Conservation (phyloP, 1,284 basidiomycete species). For the Pisolithus thermaeus region DNA sequence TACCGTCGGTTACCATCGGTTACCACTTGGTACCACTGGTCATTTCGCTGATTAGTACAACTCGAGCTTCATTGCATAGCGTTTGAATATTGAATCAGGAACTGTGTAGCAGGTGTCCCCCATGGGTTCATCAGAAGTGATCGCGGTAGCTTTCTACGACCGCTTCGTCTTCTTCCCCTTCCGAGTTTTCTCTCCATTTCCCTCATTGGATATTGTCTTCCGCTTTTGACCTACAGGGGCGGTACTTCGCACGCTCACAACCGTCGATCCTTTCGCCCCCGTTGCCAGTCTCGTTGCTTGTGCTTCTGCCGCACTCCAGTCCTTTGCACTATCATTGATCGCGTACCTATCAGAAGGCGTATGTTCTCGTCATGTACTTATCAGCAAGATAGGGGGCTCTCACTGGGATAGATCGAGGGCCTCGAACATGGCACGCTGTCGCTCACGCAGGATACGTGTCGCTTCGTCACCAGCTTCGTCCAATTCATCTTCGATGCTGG, state of each 20-base stretch:
- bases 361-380: background rate
- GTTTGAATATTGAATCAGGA: background rate
- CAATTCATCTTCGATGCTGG: conserved; percentile 58
- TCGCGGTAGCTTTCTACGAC: conserved; percentile 16
- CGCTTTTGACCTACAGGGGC: conserved; percentile 51
- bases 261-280: conserved; percentile 50
- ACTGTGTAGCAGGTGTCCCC: background rate
- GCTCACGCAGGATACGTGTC: conserved; percentile 47
- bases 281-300: conserved; percentile 54
- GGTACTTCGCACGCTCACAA: conserved; percentile 72
- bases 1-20: too few species aligned
- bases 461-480: conserved; percentile 64
- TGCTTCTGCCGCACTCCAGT: conserved; percentile 71
- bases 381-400: conserved; percentile 31
- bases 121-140: background rate
- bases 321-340: conserved; percentile 62
- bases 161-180: conserved; percentile 57
- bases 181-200: conserved; percentile 45
- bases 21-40: too few species aligned
- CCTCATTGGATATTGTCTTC: conserved; percentile 43
- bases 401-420: conserved; percentile 82
- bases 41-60: background rate
- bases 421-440: conserved; percentile 81
- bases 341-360: conserved; percentile 54
- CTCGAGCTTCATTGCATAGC: background rate